A percentile compares a stretch with the other conserved stretches of the same genome.
Conservation (phyloP, 139 green algal genomes). For the Auxenochlorella pyrenoidosa region DNA sequence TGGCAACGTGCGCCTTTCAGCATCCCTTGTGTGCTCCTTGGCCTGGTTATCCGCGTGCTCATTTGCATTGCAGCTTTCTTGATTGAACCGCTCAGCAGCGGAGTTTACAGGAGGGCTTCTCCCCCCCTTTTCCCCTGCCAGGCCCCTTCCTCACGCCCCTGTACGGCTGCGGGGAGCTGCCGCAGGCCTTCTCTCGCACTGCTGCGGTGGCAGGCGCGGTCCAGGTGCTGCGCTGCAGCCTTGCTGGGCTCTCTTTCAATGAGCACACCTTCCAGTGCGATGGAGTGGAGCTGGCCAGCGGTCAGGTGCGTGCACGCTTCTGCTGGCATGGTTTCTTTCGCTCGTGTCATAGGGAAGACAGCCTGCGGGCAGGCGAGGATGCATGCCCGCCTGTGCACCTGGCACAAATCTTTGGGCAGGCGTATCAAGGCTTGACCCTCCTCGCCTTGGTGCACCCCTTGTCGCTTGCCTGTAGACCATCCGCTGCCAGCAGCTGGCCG, state of each 20-base stretch:
- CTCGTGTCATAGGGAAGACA: not conserved
- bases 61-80: no score
- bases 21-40: not conserved
- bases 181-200: constrained; percentile 50
- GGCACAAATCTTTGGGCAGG: not conserved
- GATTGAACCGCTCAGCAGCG: not conserved
- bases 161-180: constrained; percentile 74
- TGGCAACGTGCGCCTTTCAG: not conserved
- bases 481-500: constrained; percentile 23
- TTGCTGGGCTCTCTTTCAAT: constrained; percentile 18
- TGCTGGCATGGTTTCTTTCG: not conserved
- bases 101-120: not conserved
- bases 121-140: not conserved
- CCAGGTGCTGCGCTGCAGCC: constrained; percentile 45
- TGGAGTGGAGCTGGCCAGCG: constrained; percentile 19
- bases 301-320: constrained; percentile 1
- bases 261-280: constrained; percentile 30
- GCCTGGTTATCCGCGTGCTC: no score
- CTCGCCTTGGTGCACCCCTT: not conserved
- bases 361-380: not conserved
- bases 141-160: constrained; percentile 73
- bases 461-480: not conserved
- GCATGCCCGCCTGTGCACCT: not conserved
- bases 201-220: constrained; percentile 44
- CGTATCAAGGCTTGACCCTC: not conserved